These are phyloP conservation scores for Artemisia tridentata DNA, from an alignment of 129 eudicot species.

Conservation along the genomic window DNA sequence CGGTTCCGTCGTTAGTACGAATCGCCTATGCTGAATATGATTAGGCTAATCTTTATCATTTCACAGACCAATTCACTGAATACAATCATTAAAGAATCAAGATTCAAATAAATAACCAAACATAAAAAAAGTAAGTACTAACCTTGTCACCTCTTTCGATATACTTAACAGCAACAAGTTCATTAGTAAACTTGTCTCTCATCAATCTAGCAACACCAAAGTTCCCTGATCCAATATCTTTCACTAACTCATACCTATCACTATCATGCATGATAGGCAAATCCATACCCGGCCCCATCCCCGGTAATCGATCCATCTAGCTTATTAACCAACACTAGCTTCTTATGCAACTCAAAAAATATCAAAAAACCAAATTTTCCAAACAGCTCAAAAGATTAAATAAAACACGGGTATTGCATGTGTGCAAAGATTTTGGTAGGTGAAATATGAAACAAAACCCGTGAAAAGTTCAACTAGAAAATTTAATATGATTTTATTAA, in stretches of 20 bases:
- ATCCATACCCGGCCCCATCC: slow-evolving; percentile 70
- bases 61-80: too few relatives aligned
- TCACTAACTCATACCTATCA: slow-evolving; percentile 68
- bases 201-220: slow-evolving; percentile 82
- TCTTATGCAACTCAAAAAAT: not conserved
- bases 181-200: slow-evolving; percentile 76
- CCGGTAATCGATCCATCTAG: slow-evolving; percentile 44
- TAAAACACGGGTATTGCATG: too few relatives aligned
- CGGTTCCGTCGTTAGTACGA: too few relatives aligned
- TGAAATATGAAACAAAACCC: slow-evolving; percentile 14
- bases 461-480: slow-evolving; percentile 24
- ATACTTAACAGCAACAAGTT: slow-evolving; percentile 91
- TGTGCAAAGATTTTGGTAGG: too few relatives aligned
- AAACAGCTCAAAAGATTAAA: too few relatives aligned
- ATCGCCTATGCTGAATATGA: too few relatives aligned
- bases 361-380: not conserved
- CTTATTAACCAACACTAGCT: too few relatives aligned
- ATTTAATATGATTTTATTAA: too few relatives aligned
- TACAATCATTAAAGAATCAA: too few relatives aligned
- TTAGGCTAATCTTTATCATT: too few relatives aligned
- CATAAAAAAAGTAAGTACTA: not conserved
- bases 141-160: slow-evolving; percentile 98
- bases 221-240: slow-evolving; percentile 73
- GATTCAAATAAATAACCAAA: not conserved
- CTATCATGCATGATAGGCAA: slow-evolving; percentile 90